phyloP scores from a whole-genome alignment of 2,329 filamentous ascomycete genomes.

The Clarireedia sp. region DNA sequence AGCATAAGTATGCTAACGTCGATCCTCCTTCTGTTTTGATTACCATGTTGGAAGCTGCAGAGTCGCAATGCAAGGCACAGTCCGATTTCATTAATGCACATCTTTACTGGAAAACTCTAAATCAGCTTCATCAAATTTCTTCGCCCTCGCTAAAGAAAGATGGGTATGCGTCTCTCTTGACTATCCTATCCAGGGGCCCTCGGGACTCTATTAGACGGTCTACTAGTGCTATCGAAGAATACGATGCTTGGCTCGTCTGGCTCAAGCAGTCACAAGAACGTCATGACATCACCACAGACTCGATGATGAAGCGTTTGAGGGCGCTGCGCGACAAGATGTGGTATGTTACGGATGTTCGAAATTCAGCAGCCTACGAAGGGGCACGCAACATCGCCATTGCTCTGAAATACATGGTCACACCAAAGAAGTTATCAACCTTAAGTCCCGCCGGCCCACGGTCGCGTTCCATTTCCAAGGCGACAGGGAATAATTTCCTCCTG shows the following conservation, averaged over 20 bases:
- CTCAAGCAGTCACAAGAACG: slow-evolving; percentile 75
- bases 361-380: slow-evolving; percentile 81
- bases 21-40: slow-evolving; percentile 48
- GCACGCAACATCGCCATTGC: slow-evolving; percentile 79
- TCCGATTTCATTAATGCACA: slow-evolving; percentile 80
- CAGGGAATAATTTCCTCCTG: slow-evolving; percentile 52
- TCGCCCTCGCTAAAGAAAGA: slow-evolving; percentile 56
- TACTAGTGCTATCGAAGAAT: slow-evolving; percentile 66
- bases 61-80: slow-evolving; percentile 66
- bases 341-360: slow-evolving; percentile 91
- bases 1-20: slow-evolving; percentile 34
- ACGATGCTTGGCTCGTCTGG: slow-evolving; percentile 76
- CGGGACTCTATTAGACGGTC: slow-evolving; percentile 62
- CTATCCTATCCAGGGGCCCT: slow-evolving; percentile 66
- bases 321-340: slow-evolving; percentile 94
- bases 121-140: slow-evolving; percentile 58
- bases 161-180: slow-evolving; percentile 62
- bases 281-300: slow-evolving; percentile 64
- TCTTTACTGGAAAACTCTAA: slow-evolving; percentile 75
- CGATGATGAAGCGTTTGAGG: slow-evolving; percentile 65
- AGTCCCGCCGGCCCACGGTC: slow-evolving; percentile 31
- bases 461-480: slow-evolving; percentile 27
- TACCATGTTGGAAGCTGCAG: slow-evolving; percentile 69
- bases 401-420: slow-evolving; percentile 79
- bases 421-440: slow-evolving; percentile 35